Percentiles rank a stretch among this genome's conserved stretches.
These are phyloP conservation scores for Prosopis cineraria DNA, from an alignment of 306 rosid genomes.

Conservation along the genomic window DNA sequence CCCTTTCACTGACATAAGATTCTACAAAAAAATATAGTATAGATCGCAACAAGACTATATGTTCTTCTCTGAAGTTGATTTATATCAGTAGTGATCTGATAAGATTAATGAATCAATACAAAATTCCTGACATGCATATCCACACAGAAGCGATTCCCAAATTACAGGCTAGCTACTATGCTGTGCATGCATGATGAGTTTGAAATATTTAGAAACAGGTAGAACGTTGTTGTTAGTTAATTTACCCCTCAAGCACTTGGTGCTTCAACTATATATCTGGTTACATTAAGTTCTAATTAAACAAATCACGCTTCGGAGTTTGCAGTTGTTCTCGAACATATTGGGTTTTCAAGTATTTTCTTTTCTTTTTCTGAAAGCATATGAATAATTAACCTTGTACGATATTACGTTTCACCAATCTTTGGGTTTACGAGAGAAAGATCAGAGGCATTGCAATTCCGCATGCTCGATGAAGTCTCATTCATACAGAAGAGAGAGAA, in stretches of 20 bases:
- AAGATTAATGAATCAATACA: not conserved
- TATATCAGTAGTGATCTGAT: not conserved
- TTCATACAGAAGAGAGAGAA: not conserved
- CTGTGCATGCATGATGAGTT: not conserved
- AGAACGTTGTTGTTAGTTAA: not conserved
- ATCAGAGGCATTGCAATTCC: not conserved
- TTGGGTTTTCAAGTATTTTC: not conserved
- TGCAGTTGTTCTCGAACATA: not conserved
- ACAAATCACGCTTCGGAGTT: not conserved
- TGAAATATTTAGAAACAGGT: not conserved
- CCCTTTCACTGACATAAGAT: not conserved
- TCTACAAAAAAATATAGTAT: not conserved
- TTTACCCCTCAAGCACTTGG: not conserved
- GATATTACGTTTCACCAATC: no score
- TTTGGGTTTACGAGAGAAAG: not conserved
- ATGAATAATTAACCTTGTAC: not conserved
- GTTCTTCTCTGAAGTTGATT: not conserved
- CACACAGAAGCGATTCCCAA: not conserved
- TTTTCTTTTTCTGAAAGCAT: no score
- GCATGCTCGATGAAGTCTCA: not conserved
- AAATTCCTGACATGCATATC: not conserved
- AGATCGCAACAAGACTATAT: not conserved
- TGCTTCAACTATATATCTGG: not conserved
- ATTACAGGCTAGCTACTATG: not conserved
- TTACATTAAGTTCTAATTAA: not conserved